phyloP scores from a whole-genome alignment of 345 rosid genomes.

The Linum trigynum region DNA sequence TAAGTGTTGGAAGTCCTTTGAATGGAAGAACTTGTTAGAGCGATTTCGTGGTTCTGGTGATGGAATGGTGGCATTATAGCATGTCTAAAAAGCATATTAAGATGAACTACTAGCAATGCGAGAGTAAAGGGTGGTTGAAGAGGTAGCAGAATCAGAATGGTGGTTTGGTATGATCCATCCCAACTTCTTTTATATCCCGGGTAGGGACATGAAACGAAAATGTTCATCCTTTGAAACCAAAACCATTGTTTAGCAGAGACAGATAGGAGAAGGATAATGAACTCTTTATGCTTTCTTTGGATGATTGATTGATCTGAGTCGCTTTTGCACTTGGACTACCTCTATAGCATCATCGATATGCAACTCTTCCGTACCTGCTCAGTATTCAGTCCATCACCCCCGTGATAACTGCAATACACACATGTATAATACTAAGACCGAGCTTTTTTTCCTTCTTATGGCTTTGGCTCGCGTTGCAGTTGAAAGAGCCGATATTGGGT shows the following conservation, averaged over 20 bases:
- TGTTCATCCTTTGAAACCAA: too few relatives aligned
- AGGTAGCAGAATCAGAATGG: too few relatives aligned
- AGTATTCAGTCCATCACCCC: not conserved
- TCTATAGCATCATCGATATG: not conserved
- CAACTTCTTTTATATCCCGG: too few relatives aligned
- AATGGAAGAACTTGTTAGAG: not conserved
- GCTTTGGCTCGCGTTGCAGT: slow-evolving; percentile 29
- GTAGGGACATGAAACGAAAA: not conserved
- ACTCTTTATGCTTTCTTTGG: too few relatives aligned
- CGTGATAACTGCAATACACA: not conserved
- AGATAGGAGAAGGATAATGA: too few relatives aligned
- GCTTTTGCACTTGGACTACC: too few relatives aligned
- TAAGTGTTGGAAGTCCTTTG: not conserved
- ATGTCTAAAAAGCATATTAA: not conserved
- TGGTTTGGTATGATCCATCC: too few relatives aligned
- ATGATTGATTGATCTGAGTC: too few relatives aligned
- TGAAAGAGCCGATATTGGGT: slow-evolving; percentile 48
- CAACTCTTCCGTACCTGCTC: not conserved
- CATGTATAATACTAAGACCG: not conserved
- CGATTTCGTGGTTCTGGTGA: not conserved
- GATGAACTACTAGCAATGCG: too few relatives aligned
- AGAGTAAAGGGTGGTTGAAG: too few relatives aligned
- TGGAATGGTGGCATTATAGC: not conserved
- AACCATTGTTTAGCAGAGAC: too few relatives aligned
- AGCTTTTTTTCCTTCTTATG: not conserved